A percentile compares a stretch with the other conserved stretches of the same genome.
Conservation (phyloP, 768 basidiomycete species). For the Boletus huronensis region DNA sequence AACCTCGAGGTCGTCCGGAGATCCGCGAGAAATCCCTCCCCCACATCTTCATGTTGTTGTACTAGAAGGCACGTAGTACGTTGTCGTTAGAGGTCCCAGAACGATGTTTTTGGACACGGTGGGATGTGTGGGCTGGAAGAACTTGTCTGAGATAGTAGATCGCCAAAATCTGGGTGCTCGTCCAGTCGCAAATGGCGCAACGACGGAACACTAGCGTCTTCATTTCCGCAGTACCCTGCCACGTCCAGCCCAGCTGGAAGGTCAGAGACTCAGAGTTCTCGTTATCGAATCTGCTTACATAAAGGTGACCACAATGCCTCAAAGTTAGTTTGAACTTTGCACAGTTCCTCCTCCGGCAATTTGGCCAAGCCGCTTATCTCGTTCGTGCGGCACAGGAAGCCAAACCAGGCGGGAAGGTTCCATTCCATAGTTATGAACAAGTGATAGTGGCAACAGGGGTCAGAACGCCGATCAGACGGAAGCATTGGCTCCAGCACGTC, state of each 20-base stretch:
- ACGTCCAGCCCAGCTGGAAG: background rate
- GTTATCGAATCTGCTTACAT: background rate
- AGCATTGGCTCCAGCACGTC: background rate
- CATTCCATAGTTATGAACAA: background rate
- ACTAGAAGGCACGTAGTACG: background rate
- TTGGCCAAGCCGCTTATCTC: background rate
- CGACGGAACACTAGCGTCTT: background rate
- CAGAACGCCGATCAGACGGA: slow-evolving; percentile 11
- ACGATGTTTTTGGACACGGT: background rate
- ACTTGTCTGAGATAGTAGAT: background rate
- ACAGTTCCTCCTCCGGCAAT: background rate
- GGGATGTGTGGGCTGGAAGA: background rate
- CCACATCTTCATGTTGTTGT: background rate
- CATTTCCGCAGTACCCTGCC: background rate
- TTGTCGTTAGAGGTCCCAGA: background rate
- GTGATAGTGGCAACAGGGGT: background rate
- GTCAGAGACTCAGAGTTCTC: no score
- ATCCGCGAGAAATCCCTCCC: background rate
- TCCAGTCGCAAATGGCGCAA: background rate
- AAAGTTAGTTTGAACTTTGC: background rate
- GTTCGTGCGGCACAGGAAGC: background rate
- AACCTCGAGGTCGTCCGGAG: background rate
- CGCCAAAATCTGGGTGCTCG: background rate
- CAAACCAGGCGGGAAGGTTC: background rate
- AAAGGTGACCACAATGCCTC: background rate